Conservation (phyloP, 768 basidiomycete genomes). For the Podaxis mareebaensis region DNA sequence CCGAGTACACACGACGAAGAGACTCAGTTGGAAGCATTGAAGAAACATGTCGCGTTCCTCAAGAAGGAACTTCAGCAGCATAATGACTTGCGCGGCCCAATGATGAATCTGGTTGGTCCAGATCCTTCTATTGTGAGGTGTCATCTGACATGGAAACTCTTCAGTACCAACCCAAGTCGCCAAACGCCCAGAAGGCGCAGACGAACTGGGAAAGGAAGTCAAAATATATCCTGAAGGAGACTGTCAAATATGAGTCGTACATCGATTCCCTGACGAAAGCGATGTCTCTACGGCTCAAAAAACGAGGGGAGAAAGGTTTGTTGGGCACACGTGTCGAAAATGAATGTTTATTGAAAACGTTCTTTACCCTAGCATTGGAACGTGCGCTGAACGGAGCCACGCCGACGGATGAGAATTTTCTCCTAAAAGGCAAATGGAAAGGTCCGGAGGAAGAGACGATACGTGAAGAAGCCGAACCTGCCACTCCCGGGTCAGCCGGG, state of each 20-base stretch:
- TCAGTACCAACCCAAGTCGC: slow-evolving; percentile 79
- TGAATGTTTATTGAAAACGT: slow-evolving; percentile 9
- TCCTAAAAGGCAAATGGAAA: slow-evolving; percentile 31
- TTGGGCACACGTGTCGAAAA: background rate
- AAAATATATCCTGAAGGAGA: slow-evolving; percentile 85
- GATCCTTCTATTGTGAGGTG: background rate
- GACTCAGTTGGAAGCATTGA: slow-evolving; percentile 84
- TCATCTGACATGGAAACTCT: slow-evolving; percentile 18
- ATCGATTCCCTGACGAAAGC: slow-evolving; percentile 85
- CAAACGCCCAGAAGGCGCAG: slow-evolving; percentile 73
- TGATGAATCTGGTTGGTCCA: slow-evolving; percentile 68
- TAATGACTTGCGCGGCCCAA: slow-evolving; percentile 80
- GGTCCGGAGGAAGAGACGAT: slow-evolving; percentile 34
- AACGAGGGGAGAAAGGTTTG: slow-evolving; percentile 81
- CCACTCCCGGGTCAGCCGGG: slow-evolving; percentile 26
- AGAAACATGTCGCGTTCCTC: slow-evolving; percentile 74
- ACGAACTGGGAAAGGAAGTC: slow-evolving; percentile 94
- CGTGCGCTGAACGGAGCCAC: slow-evolving; percentile 33
- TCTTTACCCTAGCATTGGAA: slow-evolving; percentile 29
- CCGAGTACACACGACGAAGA: slow-evolving; percentile 91
- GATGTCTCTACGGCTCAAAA: slow-evolving; percentile 83
- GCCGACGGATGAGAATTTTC: slow-evolving; percentile 27
- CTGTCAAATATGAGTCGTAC: slow-evolving; percentile 95
- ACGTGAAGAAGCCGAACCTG: slow-evolving; percentile 33
- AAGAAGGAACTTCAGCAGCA: slow-evolving; percentile 82